Percentiles rank a stretch among this genome's conserved stretches.
phyloP scores from a whole-genome alignment of 2,329 filamentous ascomycete species.

The Ustilaginoidea virens region DNA sequence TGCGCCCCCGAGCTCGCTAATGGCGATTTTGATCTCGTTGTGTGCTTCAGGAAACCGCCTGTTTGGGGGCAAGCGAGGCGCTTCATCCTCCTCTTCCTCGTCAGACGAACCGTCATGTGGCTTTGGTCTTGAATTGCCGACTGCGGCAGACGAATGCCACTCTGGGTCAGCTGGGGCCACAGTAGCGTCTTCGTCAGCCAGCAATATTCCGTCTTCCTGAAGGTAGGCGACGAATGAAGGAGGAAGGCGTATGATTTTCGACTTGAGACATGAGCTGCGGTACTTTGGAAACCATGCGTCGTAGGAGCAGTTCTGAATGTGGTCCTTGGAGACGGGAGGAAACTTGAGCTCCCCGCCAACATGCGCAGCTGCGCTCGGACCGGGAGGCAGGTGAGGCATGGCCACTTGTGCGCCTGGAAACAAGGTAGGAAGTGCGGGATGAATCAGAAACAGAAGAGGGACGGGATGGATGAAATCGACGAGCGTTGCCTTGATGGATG shows the following conservation, averaged over 20 bases:
- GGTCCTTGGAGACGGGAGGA: constrained; percentile 66
- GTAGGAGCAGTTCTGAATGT: constrained; percentile 91
- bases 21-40: constrained; percentile 57
- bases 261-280: constrained; percentile 67
- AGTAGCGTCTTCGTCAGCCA: constrained; percentile 52
- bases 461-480: no score
- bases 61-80: constrained; percentile 30
- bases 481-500: background rate
- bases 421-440: background rate
- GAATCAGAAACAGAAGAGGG: constrained; percentile 1
- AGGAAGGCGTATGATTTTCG: constrained; percentile 66
- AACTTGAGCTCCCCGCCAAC: constrained; percentile 40
- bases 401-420: background rate
- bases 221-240: constrained; percentile 71
- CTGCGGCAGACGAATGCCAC: constrained; percentile 21
- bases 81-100: constrained; percentile 31
- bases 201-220: constrained; percentile 78
- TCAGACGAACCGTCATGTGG: constrained; percentile 28
- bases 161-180: constrained; percentile 43
- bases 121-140: constrained; percentile 7
- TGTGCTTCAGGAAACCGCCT: constrained; percentile 58
- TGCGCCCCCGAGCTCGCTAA: constrained; percentile 66
- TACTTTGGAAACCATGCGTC: constrained; percentile 84
- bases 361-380: constrained; percentile 4
- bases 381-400: constrained; percentile 20